These are phyloP conservation scores for Colletotrichum aenigma DNA, from an alignment of 2,329 filamentous ascomycete species.

Conservation along the genomic window DNA sequence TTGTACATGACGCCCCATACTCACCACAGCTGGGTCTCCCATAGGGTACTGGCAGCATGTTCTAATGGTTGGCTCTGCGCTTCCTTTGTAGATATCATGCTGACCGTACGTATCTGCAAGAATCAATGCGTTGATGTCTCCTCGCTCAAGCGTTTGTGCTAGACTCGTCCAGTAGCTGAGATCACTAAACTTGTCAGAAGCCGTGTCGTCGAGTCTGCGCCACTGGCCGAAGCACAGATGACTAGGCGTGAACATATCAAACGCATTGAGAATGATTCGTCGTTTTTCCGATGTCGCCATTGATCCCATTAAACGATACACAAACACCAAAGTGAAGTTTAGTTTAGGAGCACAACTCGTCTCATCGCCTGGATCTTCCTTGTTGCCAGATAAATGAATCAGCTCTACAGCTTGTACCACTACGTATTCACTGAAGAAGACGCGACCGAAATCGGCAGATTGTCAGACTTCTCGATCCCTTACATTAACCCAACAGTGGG, in stretches of 20 bases:
- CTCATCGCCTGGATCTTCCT: background rate
- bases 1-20: background rate
- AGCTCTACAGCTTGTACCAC: background rate
- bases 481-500: background rate
- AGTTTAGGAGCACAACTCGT: background rate
- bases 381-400: background rate
- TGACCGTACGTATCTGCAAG: constrained; percentile 61
- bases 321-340: fast-evolving
- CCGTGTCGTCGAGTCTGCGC: background rate
- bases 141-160: constrained; percentile 64
- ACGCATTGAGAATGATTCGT: constrained; percentile 1
- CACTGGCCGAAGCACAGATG: constrained; percentile 5
- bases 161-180: constrained; percentile 66
- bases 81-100: constrained; percentile 60
- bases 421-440: background rate
- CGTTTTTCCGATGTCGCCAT: background rate
- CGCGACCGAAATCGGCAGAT: background rate
- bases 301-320: fast-evolving
- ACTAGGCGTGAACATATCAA: constrained; percentile 4
- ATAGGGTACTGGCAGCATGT: constrained; percentile 68
- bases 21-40: constrained; percentile 66
- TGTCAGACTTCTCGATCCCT: background rate
- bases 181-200: constrained; percentile 1
- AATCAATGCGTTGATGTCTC: constrained; percentile 67
- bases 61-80: constrained; percentile 59